A percentile compares a stretch with the other conserved stretches of the same genome.
Conservation (phyloP, 2,329 filamentous ascomycete species). For the Rosellinia necatrix region DNA sequence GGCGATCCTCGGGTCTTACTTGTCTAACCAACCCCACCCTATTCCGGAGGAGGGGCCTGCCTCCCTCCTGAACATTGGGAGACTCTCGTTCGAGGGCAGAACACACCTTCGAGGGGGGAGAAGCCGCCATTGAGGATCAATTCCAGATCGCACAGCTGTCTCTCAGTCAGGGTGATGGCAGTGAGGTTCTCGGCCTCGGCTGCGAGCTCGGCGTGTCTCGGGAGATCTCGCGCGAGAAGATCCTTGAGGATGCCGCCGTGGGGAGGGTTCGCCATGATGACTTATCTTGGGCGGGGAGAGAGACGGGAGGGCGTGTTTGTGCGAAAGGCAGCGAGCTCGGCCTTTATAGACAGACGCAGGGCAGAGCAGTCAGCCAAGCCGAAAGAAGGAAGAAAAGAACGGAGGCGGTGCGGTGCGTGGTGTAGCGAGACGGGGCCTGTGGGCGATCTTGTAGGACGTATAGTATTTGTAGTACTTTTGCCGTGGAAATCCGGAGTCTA, state of each 20-base stretch:
- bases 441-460: conserved; percentile 14
- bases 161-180: conserved; percentile 83
- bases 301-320: not conserved
- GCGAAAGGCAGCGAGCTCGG: not conserved
- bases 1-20: conserved; percentile 7
- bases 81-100: not conserved
- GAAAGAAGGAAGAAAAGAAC: conserved; percentile 8
- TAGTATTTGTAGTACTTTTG: not conserved
- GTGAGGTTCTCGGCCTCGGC: conserved; percentile 86
- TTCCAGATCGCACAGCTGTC: conserved; percentile 97
- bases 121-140: conserved; percentile 97
- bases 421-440: not conserved
- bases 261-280: conserved; percentile 69
- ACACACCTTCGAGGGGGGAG: conserved; percentile 91
- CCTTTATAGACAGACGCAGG: not conserved
- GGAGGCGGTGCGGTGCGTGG: not conserved
- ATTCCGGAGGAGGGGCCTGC: conserved; percentile 2
- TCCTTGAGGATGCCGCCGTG: conserved; percentile 98
- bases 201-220: conserved; percentile 76
- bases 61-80: not conserved
- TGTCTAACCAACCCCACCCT: conserved; percentile 14
- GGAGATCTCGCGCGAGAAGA: conserved; percentile 89
- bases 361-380: conserved; percentile 15
- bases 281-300: not conserved
- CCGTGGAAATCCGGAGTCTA: conserved; percentile 14